A percentile compares a stretch with the other conserved stretches of the same genome.
These are phyloP conservation scores for Hanseniaspora valbyensis DNA, from an alignment of 805 yeast species.

Conservation along the genomic window DNA sequence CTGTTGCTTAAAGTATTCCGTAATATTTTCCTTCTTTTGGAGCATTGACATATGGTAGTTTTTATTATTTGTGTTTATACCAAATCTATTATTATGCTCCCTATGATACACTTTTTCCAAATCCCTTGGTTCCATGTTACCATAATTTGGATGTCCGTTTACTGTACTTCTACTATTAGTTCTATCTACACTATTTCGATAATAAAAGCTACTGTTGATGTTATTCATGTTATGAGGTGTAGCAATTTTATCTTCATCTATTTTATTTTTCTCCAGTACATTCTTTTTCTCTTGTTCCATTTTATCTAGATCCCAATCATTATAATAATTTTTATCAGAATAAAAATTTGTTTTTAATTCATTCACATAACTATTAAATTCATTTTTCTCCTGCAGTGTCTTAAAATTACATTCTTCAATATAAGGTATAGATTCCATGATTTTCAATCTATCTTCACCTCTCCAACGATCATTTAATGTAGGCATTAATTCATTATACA, in stretches of 20 bases:
- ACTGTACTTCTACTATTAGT: background rate
- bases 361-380: slow-evolving; percentile 25
- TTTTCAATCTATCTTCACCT: slow-evolving; percentile 53
- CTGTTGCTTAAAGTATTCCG: slow-evolving; percentile 29
- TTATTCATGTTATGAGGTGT: background rate
- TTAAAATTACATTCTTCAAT: slow-evolving; percentile 24
- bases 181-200: background rate
- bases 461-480: slow-evolving; percentile 53
- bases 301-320: slow-evolving; percentile 11
- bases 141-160: slow-evolving; percentile 6
- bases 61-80: background rate
- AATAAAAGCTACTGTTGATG: background rate
- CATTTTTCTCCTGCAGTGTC: slow-evolving; percentile 24
- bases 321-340: slow-evolving; percentile 15
- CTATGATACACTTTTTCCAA: slow-evolving; percentile 7
- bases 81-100: background rate
- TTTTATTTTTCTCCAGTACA: slow-evolving; percentile 6
- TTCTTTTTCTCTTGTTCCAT: slow-evolving; percentile 12
- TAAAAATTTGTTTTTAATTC: slow-evolving; percentile 26
- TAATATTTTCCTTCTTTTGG: slow-evolving; percentile 24
- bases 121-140: slow-evolving; percentile 13
- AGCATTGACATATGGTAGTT: slow-evolving; percentile 10
- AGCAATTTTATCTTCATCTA: background rate
- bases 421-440: slow-evolving; percentile 33
- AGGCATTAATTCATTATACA: slow-evolving; percentile 24